Percentiles rank a stretch among this genome's conserved stretches.
Evolutionary conservation across 2,329 filamentous ascomycete species (phyloP).

Genomic region (Diaporthe batatas): DNA sequence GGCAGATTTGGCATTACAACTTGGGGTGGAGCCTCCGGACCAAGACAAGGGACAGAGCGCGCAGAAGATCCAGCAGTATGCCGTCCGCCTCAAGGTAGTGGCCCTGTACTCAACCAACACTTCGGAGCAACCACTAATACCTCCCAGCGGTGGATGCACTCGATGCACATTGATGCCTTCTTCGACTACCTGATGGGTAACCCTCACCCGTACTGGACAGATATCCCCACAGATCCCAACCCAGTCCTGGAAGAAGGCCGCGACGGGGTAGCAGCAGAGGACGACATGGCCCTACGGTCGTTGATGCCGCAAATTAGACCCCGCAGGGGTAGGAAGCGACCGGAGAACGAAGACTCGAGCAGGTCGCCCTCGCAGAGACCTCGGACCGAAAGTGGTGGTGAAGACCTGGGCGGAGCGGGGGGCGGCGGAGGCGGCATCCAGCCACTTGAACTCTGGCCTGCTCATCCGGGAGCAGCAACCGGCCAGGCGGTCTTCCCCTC

Average conservation of each 20-base stretch:
- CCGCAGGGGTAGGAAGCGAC: conserved; percentile 72
- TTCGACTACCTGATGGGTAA: conserved; percentile 90
- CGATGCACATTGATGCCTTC: conserved; percentile 94
- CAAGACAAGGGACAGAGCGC: conserved; percentile 86
- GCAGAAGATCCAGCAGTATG: conserved; percentile 96
- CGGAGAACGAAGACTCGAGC: conserved; percentile 69
- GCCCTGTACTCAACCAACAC: not conserved
- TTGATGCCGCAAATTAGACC: conserved; percentile 82
- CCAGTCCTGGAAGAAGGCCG: conserved; percentile 75
- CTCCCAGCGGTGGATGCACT: conserved; percentile 89
- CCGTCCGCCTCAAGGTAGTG: conserved; percentile 85
- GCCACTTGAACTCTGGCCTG: conserved; percentile 62
- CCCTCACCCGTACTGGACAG: conserved; percentile 82
- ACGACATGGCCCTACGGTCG: conserved; percentile 88
- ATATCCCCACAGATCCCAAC: conserved; percentile 76
- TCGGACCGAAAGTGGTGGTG: conserved; percentile 56
- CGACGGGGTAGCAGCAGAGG: conserved; percentile 86
- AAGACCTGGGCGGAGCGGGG: conserved; percentile 51
- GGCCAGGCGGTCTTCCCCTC: conserved; percentile 52
- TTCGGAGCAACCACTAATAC: conserved; percentile 26
- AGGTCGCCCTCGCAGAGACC: conserved; percentile 70
- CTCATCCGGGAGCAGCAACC: conserved; percentile 57
- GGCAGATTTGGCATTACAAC: conserved; percentile 85
- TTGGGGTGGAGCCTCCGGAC: conserved; percentile 90
- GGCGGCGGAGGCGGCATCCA: conserved; percentile 62